Base-by-base conservation (phyloP, 78 protist genomes). In the Bodo saltans region DNA sequence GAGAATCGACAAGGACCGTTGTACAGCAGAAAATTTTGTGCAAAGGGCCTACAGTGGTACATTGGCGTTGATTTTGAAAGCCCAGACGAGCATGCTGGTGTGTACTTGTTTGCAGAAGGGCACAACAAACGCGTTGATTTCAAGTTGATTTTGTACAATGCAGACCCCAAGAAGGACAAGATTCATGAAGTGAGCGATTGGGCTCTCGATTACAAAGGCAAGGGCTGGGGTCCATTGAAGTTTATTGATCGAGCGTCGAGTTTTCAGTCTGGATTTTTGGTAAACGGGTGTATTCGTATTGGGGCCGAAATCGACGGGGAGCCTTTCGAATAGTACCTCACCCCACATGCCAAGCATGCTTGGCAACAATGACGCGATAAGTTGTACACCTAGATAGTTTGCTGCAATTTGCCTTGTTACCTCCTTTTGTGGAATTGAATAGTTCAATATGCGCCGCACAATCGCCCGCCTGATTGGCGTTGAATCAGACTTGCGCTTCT, bases 151-250 rank as follows among this genome's bases (percentile, higher is more conserved):
- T 38, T 76, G 39, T 76, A 42, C 81, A 76, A 76, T 67, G 69
- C 38, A 38, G 81, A 76, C 41, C 67, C 81, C 34, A 23, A 29
- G 60, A 4, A 39, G 60, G 81, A 76, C 41, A 76, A 76, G 35
- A 39, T 30, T 47, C 81, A 76, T 38, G 32, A 2, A 47, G 81
- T 76, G 33, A 76, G 42, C 52, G 81, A 76, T 67, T 76, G 81
- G 81, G 8, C 81, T 26, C 41, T 39, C 34, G 81, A 76, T 1
- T 76, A 76, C 81, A 76, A 76, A 29, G 81, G 81, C 12, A 76
- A 76, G n/a, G 81, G 81, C 67, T 76, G 81, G 81, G 81, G 81
- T 3, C 81, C 81, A 27, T 38, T 76, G 32, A 76, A 76, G 81
- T 76, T 76, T 27, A 76, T 76, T 17, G 53, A 76, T 27, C 35